phyloP scores from a whole-genome alignment of 2,329 filamentous ascomycete genomes.

The Hypoxylon sp. region DNA sequence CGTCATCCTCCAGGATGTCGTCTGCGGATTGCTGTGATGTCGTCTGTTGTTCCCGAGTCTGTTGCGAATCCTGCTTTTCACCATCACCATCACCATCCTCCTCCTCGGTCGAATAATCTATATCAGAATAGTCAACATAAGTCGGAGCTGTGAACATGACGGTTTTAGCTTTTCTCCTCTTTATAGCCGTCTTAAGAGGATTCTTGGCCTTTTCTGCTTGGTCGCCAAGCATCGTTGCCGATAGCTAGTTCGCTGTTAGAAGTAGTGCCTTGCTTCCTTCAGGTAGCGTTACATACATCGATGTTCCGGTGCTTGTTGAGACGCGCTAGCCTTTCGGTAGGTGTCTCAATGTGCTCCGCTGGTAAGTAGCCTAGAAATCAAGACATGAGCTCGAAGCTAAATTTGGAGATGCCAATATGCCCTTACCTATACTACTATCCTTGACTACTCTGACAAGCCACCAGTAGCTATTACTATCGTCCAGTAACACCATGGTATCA shows the following conservation, averaged over 20 bases:
- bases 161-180: slow-evolving; percentile 84
- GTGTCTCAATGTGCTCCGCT: slow-evolving; percentile 98
- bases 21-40: slow-evolving; percentile 51
- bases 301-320: slow-evolving; percentile 99
- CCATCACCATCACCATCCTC: slow-evolving; percentile 71
- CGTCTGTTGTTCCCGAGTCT: slow-evolving; percentile 50
- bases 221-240: slow-evolving; percentile 74
- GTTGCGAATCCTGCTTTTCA: slow-evolving; percentile 55
- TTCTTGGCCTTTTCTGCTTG: slow-evolving; percentile 84
- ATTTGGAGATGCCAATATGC: background rate
- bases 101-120: slow-evolving; percentile 87
- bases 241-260: slow-evolving; percentile 64
- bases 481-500: slow-evolving; percentile 97
- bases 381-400: slow-evolving; percentile 21
- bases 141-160: slow-evolving; percentile 89
- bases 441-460: slow-evolving; percentile 98
- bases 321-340: slow-evolving; percentile 91
- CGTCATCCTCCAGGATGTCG: slow-evolving; percentile 61
- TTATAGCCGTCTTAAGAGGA: slow-evolving; percentile 86
- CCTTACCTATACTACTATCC: slow-evolving; percentile 88
- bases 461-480: slow-evolving; percentile 99
- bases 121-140: slow-evolving; percentile 89
- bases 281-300: slow-evolving; percentile 75
- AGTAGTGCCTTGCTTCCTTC: background rate
- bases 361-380: slow-evolving; percentile 83